phyloP scores from a whole-genome alignment of 75 land plant genomes.

The Ceratopteris richardii region DNA sequence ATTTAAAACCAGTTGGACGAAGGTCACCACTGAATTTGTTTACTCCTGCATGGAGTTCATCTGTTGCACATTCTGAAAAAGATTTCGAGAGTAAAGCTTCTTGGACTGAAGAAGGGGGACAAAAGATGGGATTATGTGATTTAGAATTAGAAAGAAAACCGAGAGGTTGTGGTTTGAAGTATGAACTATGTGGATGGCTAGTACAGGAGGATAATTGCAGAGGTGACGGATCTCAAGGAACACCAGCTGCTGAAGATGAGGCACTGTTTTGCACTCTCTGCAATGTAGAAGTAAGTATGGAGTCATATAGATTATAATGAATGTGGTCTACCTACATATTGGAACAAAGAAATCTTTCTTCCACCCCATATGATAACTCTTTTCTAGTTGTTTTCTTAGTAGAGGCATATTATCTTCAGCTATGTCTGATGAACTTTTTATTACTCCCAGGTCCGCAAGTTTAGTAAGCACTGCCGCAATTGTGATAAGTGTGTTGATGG shows the following conservation, averaged over 20 bases:
- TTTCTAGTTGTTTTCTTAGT: background rate
- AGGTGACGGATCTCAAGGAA: slow-evolving; percentile 33
- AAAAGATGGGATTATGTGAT: slow-evolving; percentile 11
- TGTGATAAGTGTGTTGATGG: slow-evolving; percentile 99
- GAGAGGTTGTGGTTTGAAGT: slow-evolving; percentile 7
- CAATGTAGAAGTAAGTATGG: slow-evolving; percentile 71
- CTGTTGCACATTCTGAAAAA: slow-evolving; percentile 18
- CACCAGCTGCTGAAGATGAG: slow-evolving; percentile 42
- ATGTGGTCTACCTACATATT: background rate
- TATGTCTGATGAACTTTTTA: background rate
- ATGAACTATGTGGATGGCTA: slow-evolving; percentile 48
- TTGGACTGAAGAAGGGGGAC: slow-evolving; percentile 17
- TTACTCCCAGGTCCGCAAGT: slow-evolving; percentile 66
- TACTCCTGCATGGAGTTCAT: slow-evolving; percentile 17
- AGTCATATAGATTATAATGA: background rate
- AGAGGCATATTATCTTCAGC: background rate
- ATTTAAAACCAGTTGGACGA: background rate
- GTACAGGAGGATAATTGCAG: slow-evolving; percentile 18
- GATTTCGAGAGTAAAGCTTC: slow-evolving; percentile 25
- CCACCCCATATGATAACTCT: too few species aligned
- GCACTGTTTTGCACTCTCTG: slow-evolving; percentile 86
- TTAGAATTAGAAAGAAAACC: slow-evolving; percentile 14
- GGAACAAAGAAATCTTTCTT: too few species aligned
- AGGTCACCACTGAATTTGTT: slow-evolving; percentile 17
- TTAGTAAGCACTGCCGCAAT: slow-evolving; percentile 95